Evolutionary conservation across 2,329 filamentous ascomycete species (phyloP), one percentile per base, ranked within the genome.

Genomic region (Fusarium bactridioides): DNA sequence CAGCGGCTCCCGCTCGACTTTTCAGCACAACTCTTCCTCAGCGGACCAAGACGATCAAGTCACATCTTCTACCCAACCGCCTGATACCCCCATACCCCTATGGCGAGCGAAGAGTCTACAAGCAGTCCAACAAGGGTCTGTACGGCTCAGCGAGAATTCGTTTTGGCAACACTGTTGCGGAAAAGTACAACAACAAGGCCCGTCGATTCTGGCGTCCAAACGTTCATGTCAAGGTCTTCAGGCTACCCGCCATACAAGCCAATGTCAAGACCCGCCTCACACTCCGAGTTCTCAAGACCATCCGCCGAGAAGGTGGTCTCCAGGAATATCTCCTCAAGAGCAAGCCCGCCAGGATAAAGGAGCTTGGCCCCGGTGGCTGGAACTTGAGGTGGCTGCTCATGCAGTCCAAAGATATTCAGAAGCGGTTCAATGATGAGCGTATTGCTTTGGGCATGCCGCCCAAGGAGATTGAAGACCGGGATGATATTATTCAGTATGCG

Each of bases 351-450:
- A 89, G 96, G 72, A 87, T 98, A 79, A 93, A 91, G 84, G 94
- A 97, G 82, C 86, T 99, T 64, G 96, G 96, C 10, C 90, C 95
- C 58, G 92, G 92, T 73, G 96, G 96, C 11, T 99, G 96, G 96
- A 90, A 91, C 76, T 84, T 99, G 78, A 87, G 96, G 73, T 98
- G 94, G 93, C 89, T 93, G 70, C 86, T 99, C 69, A 94, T 98
- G 91, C 93, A 95, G 84, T 94, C 91, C 9, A 78, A 78, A 3
- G 83, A 84, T 25, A 88, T 97, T 56, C 90, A 91, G 80, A 87
- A 88, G 74, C 85, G 88, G 73, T 93, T 94, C 78, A 87, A 87
- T 45, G 80, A 83, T 55, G 87, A 97, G 84, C 86, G 94, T 68
- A 83, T 85, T 64, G 84, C 84, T 25, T 80, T 96, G 55, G 93